phyloP scores from a whole-genome alignment of 495 filamentous ascomycete species.

The Cryomyces minteri region DNA sequence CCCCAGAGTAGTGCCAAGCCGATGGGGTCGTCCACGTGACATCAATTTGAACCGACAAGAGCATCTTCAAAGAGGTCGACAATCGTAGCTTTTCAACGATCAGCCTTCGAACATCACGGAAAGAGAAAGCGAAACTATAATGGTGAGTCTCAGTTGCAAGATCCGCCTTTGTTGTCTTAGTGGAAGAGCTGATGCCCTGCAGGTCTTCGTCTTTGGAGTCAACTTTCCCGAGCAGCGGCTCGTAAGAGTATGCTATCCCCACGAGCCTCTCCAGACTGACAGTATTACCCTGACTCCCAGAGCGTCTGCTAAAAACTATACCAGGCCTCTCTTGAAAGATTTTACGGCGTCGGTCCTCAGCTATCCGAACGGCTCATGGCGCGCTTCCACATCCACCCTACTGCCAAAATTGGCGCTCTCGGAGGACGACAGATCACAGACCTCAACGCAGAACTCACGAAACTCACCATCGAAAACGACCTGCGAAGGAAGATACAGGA shows the following conservation, averaged over 20 bases:
- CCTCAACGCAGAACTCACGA: conserved; percentile 66
- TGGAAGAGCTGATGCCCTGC: conserved; percentile 1
- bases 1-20: too few species aligned
- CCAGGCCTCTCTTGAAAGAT: conserved; percentile 67
- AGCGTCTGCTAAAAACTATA: conserved; percentile 9
- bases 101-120: too few species aligned
- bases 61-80: too few species aligned
- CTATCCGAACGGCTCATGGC: conserved; percentile 59
- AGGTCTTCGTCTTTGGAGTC: conserved; percentile 74
- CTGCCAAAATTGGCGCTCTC: conserved; percentile 53
- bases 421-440: conserved; percentile 53
- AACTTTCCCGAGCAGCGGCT: conserved; percentile 71
- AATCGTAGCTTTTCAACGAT: too few species aligned
- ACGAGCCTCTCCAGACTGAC: not conserved
- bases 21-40: too few species aligned
- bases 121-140: too few species aligned
- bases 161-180: too few species aligned
- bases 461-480: conserved; percentile 90
- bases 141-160: too few species aligned
- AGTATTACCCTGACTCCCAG: not conserved
- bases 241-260: conserved; percentile 41
- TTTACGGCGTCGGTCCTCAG: conserved; percentile 75
- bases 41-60: too few species aligned
- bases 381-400: conserved; percentile 69
- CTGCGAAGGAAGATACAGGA: conserved; percentile 55